These are phyloP conservation scores for Sphaerosporella brunnea DNA, from an alignment of 495 filamentous ascomycete species.

Conservation along the genomic window DNA sequence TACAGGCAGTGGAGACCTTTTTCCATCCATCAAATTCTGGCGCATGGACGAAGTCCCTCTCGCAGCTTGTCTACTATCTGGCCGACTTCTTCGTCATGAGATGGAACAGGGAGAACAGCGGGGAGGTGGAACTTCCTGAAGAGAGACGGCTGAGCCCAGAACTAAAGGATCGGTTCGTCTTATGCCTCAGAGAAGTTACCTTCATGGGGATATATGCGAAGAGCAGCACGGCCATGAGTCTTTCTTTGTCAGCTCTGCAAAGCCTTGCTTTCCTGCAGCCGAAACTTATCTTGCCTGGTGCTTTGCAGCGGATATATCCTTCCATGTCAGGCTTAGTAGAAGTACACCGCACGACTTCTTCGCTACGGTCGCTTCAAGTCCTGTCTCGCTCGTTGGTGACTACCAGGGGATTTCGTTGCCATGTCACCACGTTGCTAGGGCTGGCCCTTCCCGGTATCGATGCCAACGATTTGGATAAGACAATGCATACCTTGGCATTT, in stretches of 20 bases:
- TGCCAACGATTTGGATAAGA: constrained; percentile 95
- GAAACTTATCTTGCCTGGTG: constrained; percentile 78
- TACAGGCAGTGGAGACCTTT: constrained; percentile 94
- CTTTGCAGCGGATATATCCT: constrained; percentile 89
- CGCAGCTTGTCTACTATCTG: constrained; percentile 81
- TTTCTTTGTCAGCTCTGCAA: constrained; percentile 76
- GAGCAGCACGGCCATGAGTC: constrained; percentile 74
- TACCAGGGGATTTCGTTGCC: constrained; percentile 83
- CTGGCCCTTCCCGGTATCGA: constrained; percentile 90
- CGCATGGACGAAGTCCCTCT: constrained; percentile 72
- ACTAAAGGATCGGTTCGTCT: constrained; percentile 75
- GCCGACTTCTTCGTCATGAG: constrained; percentile 95
- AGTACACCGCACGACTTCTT: constrained; percentile 90
- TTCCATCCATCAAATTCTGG: constrained; percentile 98
- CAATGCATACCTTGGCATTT: constrained; percentile 79
- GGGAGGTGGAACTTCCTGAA: constrained; percentile 67
- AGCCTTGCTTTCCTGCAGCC: constrained; percentile 80
- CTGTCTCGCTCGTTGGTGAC: constrained; percentile 75
- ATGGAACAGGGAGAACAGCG: constrained; percentile 86
- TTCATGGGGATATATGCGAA: constrained; percentile 99
- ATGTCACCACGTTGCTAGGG: constrained; percentile 80
- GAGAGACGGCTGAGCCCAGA: constrained; percentile 62
- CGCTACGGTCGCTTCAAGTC: constrained; percentile 74
- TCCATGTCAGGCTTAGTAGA: constrained; percentile 91
- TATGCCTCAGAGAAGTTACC: constrained; percentile 75